Base-by-base conservation (phyloP, 2,329 filamentous ascomycete genomes). In the Cladosporium colombiae region DNA sequence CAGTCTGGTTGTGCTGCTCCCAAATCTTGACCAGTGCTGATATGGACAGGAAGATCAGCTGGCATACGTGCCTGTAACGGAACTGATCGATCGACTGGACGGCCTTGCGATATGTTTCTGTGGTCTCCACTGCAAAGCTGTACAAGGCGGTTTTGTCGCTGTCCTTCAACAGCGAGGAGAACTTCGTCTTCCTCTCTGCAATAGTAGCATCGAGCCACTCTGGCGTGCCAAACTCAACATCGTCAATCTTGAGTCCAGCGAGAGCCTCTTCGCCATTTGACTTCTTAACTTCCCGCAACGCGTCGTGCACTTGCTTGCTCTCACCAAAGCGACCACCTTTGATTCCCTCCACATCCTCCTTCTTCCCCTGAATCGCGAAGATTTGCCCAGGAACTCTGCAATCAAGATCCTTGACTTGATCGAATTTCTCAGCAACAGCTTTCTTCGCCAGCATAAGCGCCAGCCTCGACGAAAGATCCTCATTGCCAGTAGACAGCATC, bases 331-430 rank as follows among this genome's bases (percentile, higher is more conserved):
- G 64, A 33, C 55, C 59, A 46, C 69, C 52, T 6, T 68, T 69
- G 21, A 75, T 68, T 3, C 58, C 56, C 60, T 74, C 71, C 29
- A 76, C 23, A 50, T 75, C 74, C 59, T 70, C 68, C 49, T 64
- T 66, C 55, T 68, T 65, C 8, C 67, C 66, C 58, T 75, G 73
- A 5, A 71, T 37, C 16, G 73, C 75, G 55, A 76, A 74, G 16
- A 76, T 74, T 59, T 76, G 74, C 2, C 75, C 74, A 16, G 71
- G 68, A 5, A 76, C 74, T 37, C 74, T 66, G 44, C 72, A 74
- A 66, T 76, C 75, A 23, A 76, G 65, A 10, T 49, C 65, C 29
- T 64, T 66, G 16, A 74, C 74, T 8, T 70, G 68, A 53, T 75
- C 74, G 56, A 75, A 76, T 10, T 69, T 69, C 63, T 76, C 74